Percentiles rank a stretch among this genome's conserved stretches.
Conservation (phyloP, 768 basidiomycete genomes). For the Termitomyces sp. region DNA sequence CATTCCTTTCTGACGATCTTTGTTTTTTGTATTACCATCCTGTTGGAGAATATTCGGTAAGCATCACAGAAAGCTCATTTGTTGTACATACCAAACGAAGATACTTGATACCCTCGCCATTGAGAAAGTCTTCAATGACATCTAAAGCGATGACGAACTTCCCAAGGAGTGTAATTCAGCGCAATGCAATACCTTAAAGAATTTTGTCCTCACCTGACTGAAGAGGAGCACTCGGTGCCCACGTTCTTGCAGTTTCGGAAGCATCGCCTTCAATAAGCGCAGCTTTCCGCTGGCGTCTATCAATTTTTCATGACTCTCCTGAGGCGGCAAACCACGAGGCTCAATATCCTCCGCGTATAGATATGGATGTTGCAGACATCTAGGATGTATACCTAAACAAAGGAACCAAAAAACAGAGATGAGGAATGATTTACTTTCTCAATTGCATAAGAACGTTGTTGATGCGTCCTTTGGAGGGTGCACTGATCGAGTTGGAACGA, state of each 20-base stretch:
- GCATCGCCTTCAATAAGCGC: conserved; percentile 63
- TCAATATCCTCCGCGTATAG: conserved; percentile 79
- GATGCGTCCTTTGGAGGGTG: conserved; percentile 47
- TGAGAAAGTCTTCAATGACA: conserved; percentile 83
- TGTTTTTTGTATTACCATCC: conserved; percentile 88
- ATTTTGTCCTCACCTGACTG: conserved; percentile 53
- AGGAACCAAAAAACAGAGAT: not conserved
- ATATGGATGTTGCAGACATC: conserved; percentile 91
- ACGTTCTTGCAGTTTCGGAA: conserved; percentile 71
- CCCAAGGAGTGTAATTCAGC: not conserved
- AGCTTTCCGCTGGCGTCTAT: conserved; percentile 86
- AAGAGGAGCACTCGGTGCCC: conserved; percentile 90
- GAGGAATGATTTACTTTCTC: conserved; percentile 54
- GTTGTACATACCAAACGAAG: conserved; percentile 60
- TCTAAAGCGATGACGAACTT: conserved; percentile 88
- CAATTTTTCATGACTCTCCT: conserved; percentile 71
- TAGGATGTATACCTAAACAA: conserved; percentile 20
- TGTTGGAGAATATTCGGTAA: conserved; percentile 22
- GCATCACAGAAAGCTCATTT: not conserved
- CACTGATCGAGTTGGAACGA: conserved; percentile 27
- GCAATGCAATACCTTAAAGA: not conserved
- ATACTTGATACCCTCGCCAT: conserved; percentile 74
- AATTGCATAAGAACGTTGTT: conserved; percentile 87
- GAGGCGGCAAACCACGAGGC: conserved; percentile 47
- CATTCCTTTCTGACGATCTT: conserved; percentile 88